Evolutionary conservation across 2,329 filamentous ascomycete genomes (phyloP).

Genomic region (Laburnicola sp.): DNA sequence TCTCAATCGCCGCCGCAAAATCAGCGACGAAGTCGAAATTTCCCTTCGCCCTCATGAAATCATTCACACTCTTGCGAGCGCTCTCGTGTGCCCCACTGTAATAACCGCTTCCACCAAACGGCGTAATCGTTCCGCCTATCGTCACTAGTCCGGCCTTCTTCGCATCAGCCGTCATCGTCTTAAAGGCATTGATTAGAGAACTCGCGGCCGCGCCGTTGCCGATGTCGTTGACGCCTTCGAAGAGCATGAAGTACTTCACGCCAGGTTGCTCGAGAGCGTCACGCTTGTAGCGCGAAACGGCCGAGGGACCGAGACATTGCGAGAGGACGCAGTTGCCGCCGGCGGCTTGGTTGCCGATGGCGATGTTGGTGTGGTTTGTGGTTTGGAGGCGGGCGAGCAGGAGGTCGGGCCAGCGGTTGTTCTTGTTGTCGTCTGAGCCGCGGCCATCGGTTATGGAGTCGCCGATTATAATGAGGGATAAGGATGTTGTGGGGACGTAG

Average conservation of each 20-base stretch:
- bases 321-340: constrained; percentile 68
- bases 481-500: constrained; percentile 47
- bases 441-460: constrained; percentile 69
- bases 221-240: constrained; percentile 71
- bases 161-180: constrained; percentile 58
- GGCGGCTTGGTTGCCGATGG: constrained; percentile 66
- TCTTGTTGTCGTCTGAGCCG: constrained; percentile 58
- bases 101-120: constrained; percentile 56
- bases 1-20: constrained; percentile 59
- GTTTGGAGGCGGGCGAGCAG: constrained; percentile 51
- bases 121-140: constrained; percentile 66
- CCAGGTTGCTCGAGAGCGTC: constrained; percentile 63
- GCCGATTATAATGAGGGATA: constrained; percentile 58
- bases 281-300: constrained; percentile 65
- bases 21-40: constrained; percentile 63
- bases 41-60: constrained; percentile 58
- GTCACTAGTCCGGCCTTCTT: constrained; percentile 57
- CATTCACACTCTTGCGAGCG: constrained; percentile 60
- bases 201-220: constrained; percentile 28
- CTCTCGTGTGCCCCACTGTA: constrained; percentile 61
- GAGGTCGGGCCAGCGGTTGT: constrained; percentile 55
- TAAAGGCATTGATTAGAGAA: constrained; percentile 52
- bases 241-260: constrained; percentile 65
- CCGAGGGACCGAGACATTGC: constrained; percentile 65
- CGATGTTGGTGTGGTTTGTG: constrained; percentile 52